phyloP scores from a whole-genome alignment of 1,284 basidiomycete species.

The Cutaneotrichosporon sp. region DNA sequence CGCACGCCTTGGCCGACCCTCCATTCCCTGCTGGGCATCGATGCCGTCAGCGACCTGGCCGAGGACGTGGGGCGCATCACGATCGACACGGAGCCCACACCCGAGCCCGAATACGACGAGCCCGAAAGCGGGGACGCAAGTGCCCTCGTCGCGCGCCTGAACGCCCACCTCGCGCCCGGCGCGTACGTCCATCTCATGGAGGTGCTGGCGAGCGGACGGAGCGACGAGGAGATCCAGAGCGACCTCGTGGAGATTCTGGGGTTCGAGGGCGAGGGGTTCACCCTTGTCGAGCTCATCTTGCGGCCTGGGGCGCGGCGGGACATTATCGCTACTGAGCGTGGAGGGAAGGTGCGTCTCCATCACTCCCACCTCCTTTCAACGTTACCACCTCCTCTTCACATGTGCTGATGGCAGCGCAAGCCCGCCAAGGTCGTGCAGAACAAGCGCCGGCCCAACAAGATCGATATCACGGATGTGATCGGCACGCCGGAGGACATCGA shows the following conservation, averaged over 20 bases:
- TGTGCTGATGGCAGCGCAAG: not conserved
- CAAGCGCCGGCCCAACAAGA: constrained; percentile 24
- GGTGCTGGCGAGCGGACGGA: constrained; percentile 37
- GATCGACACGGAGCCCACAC: not conserved
- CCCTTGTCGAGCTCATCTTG: constrained; percentile 47
- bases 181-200: constrained; percentile 38
- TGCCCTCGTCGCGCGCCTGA: constrained; percentile 13
- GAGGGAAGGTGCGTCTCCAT: constrained; percentile 19
- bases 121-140: constrained; percentile 1
- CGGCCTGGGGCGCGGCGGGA: constrained; percentile 35
- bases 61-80: not conserved
- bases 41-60: not conserved
- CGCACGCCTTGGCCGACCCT: constrained; percentile 23
- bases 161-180: constrained; percentile 24
- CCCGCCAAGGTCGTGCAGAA: not conserved
- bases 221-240: constrained; percentile 72
- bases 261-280: constrained; percentile 65
- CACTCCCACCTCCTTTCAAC: not conserved
- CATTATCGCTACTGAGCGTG: constrained; percentile 21
- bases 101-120: not conserved
- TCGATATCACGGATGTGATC: constrained; percentile 46
- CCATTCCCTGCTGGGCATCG: constrained; percentile 15
- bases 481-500: constrained; percentile 37
- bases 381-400: not conserved
- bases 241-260: constrained; percentile 82